A percentile compares a stretch with the other conserved stretches of the same genome.
Evolutionary conservation across 2,329 filamentous ascomycete species (phyloP).

Genomic region (Cercospora sp.): DNA sequence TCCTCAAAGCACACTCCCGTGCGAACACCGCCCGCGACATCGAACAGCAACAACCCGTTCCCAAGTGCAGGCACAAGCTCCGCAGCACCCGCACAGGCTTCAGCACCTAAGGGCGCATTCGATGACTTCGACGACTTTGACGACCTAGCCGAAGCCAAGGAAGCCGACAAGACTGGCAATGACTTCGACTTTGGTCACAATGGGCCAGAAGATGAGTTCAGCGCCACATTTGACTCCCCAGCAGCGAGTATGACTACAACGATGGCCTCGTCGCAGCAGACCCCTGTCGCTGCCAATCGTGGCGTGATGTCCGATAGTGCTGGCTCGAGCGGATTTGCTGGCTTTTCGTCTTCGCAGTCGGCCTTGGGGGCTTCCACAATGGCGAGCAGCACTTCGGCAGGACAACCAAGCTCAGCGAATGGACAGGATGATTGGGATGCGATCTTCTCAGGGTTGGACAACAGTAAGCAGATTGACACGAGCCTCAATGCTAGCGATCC

Average conservation of each 20-base stretch:
- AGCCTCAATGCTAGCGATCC: slow-evolving; percentile 32
- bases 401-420: slow-evolving; percentile 43
- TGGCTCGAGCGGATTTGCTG: slow-evolving; percentile 31
- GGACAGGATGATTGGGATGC: slow-evolving; percentile 84
- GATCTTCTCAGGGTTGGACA: slow-evolving; percentile 80
- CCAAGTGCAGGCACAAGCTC: slow-evolving; percentile 4
- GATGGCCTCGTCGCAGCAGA: slow-evolving; percentile 44
- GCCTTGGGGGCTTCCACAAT: slow-evolving; percentile 7
- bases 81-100: slow-evolving; percentile 14
- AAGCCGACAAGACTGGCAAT: slow-evolving; percentile 69
- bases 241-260: slow-evolving; percentile 52
- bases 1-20: slow-evolving; percentile 13
- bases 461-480: slow-evolving; percentile 35
- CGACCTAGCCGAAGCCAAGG: slow-evolving; percentile 79
- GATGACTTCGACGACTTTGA: slow-evolving; percentile 79
- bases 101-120: slow-evolving; percentile 57
- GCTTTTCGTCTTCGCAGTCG: slow-evolving; percentile 27
- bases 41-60: slow-evolving; percentile 13
- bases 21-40: slow-evolving; percentile 18
- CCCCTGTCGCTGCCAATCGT: slow-evolving; percentile 38
- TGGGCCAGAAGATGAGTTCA: slow-evolving; percentile 70
- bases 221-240: slow-evolving; percentile 74
- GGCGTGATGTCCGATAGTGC: slow-evolving; percentile 21
- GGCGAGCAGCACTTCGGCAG: slow-evolving; percentile 22
- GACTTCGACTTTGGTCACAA: slow-evolving; percentile 70